Evolutionary conservation across 768 basidiomycete genomes (phyloP), one percentile per base, ranked within the genome.

Genomic region (Leccinum imitatum): DNA sequence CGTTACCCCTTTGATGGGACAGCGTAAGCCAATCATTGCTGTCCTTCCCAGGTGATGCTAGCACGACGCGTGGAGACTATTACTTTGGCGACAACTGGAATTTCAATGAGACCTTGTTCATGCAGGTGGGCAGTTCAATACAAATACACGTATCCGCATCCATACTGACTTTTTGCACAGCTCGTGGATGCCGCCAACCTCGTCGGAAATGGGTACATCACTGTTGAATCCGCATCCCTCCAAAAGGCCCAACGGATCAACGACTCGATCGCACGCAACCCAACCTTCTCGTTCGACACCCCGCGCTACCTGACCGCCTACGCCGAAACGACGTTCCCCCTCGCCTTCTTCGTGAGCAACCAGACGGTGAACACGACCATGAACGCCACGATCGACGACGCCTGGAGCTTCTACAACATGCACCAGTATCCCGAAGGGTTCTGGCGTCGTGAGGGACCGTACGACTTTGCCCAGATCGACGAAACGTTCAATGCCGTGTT

Each of bases 91-190:
- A 69, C 57, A 71, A 69, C 52, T 66, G 31, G 9, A 63, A 47
- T 13, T 71, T 71, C 58, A 69, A 69, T 14, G 69, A 71, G 56
- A 69, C 69, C 4, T 37, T 69, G 59, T 69, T 69, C 19, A 56
- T 64, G 14, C 56, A 66, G 58, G 68, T 58, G 48, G 10, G 59
- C 13, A 2, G 30, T 35, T 48, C 17, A 30, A 19, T 8, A 33
- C 11, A 13, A 33, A 33, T 9, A 33, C 11, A 0, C 1, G 21
- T 9, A 0, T 6, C 19, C 37, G 37, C 35, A 37, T 37, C 1
- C 17, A 3, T 52, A 41, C 39, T n/a, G 21, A 27, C 35, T 39
- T 2, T 44, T 48, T 53, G 44, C 35, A 35, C 10, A 70, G 69
- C 60, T 68, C 17, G 53, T 51, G 7, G 23, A 53, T 15, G 57